Conservation (phyloP, 2,329 filamentous ascomycete species). For the Penicillium glabrum region DNA sequence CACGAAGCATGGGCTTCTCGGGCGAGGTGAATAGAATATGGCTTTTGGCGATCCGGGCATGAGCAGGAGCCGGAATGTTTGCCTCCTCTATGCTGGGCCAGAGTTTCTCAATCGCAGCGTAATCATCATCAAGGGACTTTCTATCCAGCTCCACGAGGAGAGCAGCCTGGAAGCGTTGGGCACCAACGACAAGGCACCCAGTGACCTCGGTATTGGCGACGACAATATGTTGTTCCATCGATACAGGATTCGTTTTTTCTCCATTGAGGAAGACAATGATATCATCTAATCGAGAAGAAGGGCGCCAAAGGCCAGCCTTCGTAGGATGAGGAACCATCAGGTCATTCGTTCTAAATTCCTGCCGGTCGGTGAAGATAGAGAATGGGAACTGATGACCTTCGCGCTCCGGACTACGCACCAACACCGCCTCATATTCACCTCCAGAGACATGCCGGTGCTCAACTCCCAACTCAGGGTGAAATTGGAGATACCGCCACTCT, state of each 20-base stretch:
- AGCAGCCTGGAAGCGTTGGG: constrained; percentile 25
- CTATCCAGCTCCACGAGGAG: constrained; percentile 21
- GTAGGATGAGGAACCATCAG: constrained; percentile 31
- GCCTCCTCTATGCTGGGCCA: constrained; percentile 33
- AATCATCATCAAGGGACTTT: constrained; percentile 2
- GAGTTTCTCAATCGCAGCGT: constrained; percentile 20
- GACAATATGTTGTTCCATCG: constrained; percentile 24
- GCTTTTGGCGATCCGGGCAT: constrained; percentile 16
- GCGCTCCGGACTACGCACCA: constrained; percentile 23
- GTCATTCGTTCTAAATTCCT: constrained; percentile 37
- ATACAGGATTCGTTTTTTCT: constrained; percentile 19
- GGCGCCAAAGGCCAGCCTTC: constrained; percentile 21
- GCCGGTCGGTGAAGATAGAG: constrained; percentile 29
- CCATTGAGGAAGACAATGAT: constrained; percentile 21
- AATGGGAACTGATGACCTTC: constrained; percentile 29
- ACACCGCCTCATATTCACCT: constrained; percentile 36
- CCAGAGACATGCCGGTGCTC: constrained; percentile 25
- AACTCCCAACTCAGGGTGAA: constrained; percentile 29
- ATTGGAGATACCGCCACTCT: constrained; percentile 37
- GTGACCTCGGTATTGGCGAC: constrained; percentile 5
- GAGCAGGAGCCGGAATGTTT: constrained; percentile 19
- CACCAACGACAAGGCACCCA: constrained; percentile 21
- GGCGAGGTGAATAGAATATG: constrained; percentile 5
- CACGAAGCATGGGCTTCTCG: neutral
- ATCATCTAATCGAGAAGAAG: constrained; percentile 18